Evolutionary conservation across 306 rosid species (phyloP).

Genomic region (Lupinus albus): DNA sequence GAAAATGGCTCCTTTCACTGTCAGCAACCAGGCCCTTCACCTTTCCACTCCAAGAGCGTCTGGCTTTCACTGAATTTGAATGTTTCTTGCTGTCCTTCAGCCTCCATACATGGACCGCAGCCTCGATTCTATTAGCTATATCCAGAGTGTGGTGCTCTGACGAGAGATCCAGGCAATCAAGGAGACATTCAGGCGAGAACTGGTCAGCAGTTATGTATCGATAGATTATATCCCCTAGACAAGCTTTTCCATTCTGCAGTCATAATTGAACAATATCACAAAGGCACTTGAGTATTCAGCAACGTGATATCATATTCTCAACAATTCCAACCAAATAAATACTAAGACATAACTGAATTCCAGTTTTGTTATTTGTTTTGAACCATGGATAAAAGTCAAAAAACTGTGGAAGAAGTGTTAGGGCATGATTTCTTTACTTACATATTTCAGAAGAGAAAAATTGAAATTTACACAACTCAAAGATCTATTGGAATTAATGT

Average conservation of each 20-base stretch:
- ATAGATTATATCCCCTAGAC: constrained; percentile 84
- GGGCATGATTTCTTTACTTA: constrained; percentile 1
- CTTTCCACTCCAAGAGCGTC: constrained; percentile 92
- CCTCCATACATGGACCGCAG: constrained; percentile 80
- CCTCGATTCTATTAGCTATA: constrained; percentile 85
- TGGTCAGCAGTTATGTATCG: constrained; percentile 70
- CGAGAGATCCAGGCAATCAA: constrained; percentile 85
- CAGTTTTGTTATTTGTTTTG: background rate
- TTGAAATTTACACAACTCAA: constrained; percentile 12
- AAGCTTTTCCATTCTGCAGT: constrained; percentile 84
- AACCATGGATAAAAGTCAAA: constrained; percentile 9
- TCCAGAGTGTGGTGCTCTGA: constrained; percentile 88
- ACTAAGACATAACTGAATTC: background rate
- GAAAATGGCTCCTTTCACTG: constrained; percentile 53
- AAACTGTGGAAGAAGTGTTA: background rate
- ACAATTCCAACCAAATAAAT: constrained; percentile 5
- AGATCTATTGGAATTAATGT: constrained; percentile 3
- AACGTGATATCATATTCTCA: background rate
- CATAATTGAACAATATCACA: background rate
- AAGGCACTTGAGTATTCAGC: constrained; percentile 9
- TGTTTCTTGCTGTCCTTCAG: constrained; percentile 70
- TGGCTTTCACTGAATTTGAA: constrained; percentile 49
- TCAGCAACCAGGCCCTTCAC: constrained; percentile 83
- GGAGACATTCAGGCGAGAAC: constrained; percentile 77
- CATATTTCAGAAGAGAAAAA: background rate